phyloP scores from a whole-genome alignment of 495 filamentous ascomycete species.

The Cercophora samala region DNA sequence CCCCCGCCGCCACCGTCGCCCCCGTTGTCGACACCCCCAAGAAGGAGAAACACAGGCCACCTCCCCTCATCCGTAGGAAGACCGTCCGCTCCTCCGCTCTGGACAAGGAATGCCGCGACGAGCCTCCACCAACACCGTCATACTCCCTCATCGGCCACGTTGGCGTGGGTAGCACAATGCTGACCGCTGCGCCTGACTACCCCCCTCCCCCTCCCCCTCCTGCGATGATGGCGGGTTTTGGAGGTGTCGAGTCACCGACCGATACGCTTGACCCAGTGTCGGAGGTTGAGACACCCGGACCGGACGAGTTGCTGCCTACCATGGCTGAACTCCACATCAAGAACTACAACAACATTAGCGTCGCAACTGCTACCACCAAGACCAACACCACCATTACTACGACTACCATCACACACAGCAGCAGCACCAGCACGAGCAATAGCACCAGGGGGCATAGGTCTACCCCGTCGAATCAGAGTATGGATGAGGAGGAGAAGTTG shows the following conservation, averaged over 20 bases:
- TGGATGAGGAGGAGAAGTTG: neutral
- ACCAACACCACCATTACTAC: neutral
- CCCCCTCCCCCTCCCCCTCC: neutral
- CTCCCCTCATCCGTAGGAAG: constrained; percentile 8
- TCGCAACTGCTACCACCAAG: neutral
- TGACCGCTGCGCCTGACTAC: neutral
- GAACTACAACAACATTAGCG: neutral
- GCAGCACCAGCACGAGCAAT: neutral
- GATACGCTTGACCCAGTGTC: constrained; percentile 32
- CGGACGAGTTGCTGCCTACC: neutral
- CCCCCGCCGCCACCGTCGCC: no score
- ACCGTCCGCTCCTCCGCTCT: constrained; percentile 28
- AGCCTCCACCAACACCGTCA: constrained; percentile 12
- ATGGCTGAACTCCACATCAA: neutral
- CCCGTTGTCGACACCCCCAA: neutral
- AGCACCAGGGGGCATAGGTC: neutral
- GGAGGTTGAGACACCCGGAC: constrained; percentile 28
- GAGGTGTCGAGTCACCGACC: constrained; percentile 22
- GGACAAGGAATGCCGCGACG: neutral
- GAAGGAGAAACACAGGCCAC: neutral
- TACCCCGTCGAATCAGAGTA: neutral
- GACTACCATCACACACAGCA: no score
- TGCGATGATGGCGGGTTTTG: neutral
- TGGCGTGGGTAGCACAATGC: neutral
- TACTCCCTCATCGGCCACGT: neutral